Evolutionary conservation across 441 rosid genomes (phyloP), one percentile per base, ranked within the genome.

Genomic region (Biscutella auriculata): DNA sequence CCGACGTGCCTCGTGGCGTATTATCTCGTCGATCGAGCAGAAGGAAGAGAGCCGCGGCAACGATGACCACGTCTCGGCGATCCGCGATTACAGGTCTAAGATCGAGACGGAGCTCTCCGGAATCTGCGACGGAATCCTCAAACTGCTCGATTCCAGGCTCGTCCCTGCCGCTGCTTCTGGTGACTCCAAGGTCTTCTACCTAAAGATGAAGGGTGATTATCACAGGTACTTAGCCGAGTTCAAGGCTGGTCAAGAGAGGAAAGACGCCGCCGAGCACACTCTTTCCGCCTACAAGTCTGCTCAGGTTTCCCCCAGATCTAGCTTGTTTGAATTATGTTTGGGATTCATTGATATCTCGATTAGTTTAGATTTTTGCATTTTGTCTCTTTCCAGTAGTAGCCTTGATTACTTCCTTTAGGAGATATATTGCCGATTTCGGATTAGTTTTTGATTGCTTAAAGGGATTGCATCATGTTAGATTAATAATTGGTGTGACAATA

Each of bases 1-100:
- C 5, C 80, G 87, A 9, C 84, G 88, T 26, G 88, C 92, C 42
- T 82, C 88, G 53, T 84, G 88, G 92, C 81, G 88, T 17, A 84
- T 79, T 40, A 84, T 84, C 15, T 84, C 88, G 8, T 84, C 87
- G 57, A 84, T 84, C 66, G 91, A 84, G 69, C 91, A 84, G 74
- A 84, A 84, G 48, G 87, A 84, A 72, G 92, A 84, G 77, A 78
- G 81, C 67, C 88, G 85, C 23, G 91, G 91, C 11, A 84, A 84
- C 78, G 91, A 82, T 26, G 85, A 82, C 55, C 92, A 84, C 54
- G 92, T 84, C 11, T 5, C 73, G 16, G 54, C 60, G 66, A 79
- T 84, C 78, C 81, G 85, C 5, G 92, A 84, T 42, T 84, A 84
- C 71, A 73, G 85, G 32, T 63, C 80, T 26, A 84, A 82, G 84